Evolutionary conservation across 345 rosid species (phyloP).

Genomic region (Rhodamnia rubescens): DNA sequence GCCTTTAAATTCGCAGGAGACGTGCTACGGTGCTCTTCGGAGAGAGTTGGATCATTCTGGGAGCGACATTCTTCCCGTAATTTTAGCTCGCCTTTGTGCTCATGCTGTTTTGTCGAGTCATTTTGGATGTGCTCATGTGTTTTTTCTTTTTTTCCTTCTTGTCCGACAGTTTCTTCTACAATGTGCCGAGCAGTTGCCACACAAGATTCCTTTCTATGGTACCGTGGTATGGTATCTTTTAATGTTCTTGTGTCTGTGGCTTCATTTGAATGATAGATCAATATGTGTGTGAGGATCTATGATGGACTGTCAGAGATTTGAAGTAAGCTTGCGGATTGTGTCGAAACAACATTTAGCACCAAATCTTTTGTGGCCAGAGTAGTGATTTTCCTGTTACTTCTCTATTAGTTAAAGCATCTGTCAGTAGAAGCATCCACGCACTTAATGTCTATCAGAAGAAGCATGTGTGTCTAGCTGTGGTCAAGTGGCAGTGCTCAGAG

Average conservation of each 20-base stretch:
- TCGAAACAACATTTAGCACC: background rate
- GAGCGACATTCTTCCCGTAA: constrained; percentile 46
- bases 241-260: background rate
- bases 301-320: background rate
- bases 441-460: background rate
- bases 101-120: background rate
- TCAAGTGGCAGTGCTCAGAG: background rate
- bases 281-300: background rate
- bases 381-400: background rate
- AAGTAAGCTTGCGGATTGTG: background rate
- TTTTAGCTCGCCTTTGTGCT: background rate
- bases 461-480: background rate
- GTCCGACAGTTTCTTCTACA: constrained; percentile 60
- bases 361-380: background rate
- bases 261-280: background rate
- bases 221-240: constrained; percentile 56
- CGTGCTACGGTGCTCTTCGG: constrained; percentile 64
- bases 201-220: constrained; percentile 81
- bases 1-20: constrained; percentile 44
- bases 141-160: background rate
- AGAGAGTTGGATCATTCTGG: constrained; percentile 78
- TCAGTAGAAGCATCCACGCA: background rate
- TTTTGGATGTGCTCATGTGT: background rate
- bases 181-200: constrained; percentile 88
- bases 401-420: background rate